A percentile compares a stretch with the other conserved stretches of the same genome.
Evolutionary conservation across 2,329 filamentous ascomycete genomes (phyloP).

Genomic region (Akanthomyces lecanii): DNA sequence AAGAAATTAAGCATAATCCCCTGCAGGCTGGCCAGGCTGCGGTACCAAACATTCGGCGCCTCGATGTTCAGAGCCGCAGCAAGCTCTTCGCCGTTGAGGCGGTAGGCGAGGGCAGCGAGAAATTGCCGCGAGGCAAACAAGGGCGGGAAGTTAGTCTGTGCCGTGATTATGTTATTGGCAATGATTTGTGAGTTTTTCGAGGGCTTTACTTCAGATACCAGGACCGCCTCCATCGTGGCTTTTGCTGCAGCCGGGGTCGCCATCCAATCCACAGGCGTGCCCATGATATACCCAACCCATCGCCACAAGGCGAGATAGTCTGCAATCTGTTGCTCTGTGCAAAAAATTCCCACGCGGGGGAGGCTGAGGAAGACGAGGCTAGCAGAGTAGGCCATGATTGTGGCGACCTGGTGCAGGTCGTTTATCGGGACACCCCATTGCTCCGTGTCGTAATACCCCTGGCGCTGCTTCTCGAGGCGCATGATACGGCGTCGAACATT

Average conservation of each 20-base stretch:
- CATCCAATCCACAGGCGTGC: slow-evolving; percentile 61
- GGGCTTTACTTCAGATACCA: slow-evolving; percentile 63
- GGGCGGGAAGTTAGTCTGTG: slow-evolving; percentile 62
- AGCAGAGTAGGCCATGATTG: slow-evolving; percentile 66
- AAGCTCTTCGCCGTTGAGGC: slow-evolving; percentile 65
- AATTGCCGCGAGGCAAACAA: slow-evolving; percentile 62
- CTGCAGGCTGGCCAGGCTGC: slow-evolving; percentile 57
- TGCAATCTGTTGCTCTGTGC: slow-evolving; percentile 55
- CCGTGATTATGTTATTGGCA: slow-evolving; percentile 70
- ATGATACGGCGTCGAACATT: slow-evolving; percentile 60
- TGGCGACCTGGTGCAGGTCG: slow-evolving; percentile 69
- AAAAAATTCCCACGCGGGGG: slow-evolving; percentile 67
- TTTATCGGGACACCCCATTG: slow-evolving; percentile 64
- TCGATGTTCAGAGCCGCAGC: slow-evolving; percentile 56
- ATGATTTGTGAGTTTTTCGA: slow-evolving; percentile 59
- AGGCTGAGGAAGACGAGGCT: slow-evolving; percentile 64
- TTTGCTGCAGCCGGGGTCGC: slow-evolving; percentile 51
- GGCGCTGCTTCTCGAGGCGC: slow-evolving; percentile 47
- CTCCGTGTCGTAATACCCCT: slow-evolving; percentile 57
- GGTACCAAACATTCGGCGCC: slow-evolving; percentile 54
- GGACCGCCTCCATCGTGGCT: slow-evolving; percentile 62
- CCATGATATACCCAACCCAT: slow-evolving; percentile 67
- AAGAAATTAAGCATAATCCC: slow-evolving; percentile 60
- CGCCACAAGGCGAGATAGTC: slow-evolving; percentile 76
- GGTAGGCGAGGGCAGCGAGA: slow-evolving; percentile 62